Conservation (phyloP, 169 alveolate species). For the Toxoplasma gondii region DNA sequence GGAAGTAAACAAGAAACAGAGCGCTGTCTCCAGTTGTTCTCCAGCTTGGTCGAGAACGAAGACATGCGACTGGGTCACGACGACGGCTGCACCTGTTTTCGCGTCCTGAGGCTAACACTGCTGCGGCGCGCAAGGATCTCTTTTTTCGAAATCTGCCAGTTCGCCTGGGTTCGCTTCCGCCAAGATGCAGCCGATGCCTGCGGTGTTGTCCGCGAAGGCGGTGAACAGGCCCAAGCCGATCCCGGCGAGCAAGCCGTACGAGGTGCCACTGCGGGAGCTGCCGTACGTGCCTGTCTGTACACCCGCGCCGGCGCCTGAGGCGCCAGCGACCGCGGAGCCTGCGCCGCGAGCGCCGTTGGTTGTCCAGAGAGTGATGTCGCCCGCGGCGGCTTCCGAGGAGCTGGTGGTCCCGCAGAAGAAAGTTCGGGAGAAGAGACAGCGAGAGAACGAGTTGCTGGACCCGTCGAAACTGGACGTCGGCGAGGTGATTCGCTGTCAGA, state of each 20-base stretch:
- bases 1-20: too few relatives aligned
- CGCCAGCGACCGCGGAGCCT: neutral
- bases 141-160: too few relatives aligned
- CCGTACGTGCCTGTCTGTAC: neutral
- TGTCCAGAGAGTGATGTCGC: neutral
- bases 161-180: too few relatives aligned
- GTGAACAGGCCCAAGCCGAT: neutral
- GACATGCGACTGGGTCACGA: too few relatives aligned
- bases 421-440: neutral
- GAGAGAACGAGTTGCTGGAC: neutral
- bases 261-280: neutral
- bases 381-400: neutral
- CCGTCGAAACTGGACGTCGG: slow-evolving; percentile 38
- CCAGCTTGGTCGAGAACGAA: too few relatives aligned
- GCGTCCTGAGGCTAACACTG: too few relatives aligned
- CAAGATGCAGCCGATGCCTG: neutral
- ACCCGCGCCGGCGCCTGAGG: neutral
- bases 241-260: neutral
- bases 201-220: neutral
- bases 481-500: slow-evolving; percentile 32
- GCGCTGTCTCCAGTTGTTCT: too few relatives aligned
- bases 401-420: neutral
- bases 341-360: neutral
- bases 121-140: too few relatives aligned
- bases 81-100: too few relatives aligned